Conservation (phyloP, 495 filamentous ascomycete species). For the Tricharina praecox region DNA sequence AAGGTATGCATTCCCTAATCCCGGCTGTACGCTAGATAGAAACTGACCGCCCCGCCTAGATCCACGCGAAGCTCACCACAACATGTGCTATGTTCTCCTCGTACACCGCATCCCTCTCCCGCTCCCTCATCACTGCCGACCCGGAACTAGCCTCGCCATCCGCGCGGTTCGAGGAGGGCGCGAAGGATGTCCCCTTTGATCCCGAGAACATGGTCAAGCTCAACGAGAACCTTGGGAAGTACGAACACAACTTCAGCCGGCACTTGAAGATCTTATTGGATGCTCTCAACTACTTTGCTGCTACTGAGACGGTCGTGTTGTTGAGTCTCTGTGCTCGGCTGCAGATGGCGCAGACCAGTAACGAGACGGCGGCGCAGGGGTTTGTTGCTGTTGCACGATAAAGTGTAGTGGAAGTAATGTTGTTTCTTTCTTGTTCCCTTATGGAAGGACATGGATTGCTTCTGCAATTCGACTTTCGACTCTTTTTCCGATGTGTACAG, state of each 20-base stretch:
- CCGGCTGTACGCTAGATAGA: background rate
- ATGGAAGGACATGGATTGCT: too few relatives aligned
- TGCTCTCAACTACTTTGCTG: slow-evolving; percentile 87
- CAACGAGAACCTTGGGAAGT: slow-evolving; percentile 66
- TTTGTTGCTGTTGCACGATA: too few relatives aligned
- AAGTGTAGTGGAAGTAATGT: too few relatives aligned
- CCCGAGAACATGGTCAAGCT: slow-evolving; percentile 57
- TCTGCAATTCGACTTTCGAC: too few relatives aligned
- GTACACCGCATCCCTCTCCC: slow-evolving; percentile 61
- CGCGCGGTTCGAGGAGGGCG: slow-evolving; percentile 28
- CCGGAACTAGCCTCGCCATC: slow-evolving; percentile 40
- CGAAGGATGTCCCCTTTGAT: slow-evolving; percentile 32
- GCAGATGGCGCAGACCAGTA: slow-evolving; percentile 46
- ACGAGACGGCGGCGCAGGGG: too few relatives aligned
- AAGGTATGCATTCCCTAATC: slow-evolving; percentile 42
- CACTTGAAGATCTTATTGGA: slow-evolving; percentile 86
- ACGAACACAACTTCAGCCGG: slow-evolving; percentile 78
- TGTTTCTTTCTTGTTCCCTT: too few relatives aligned
- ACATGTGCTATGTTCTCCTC: slow-evolving; percentile 84
- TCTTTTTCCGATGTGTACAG: too few relatives aligned
- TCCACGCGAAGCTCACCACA: slow-evolving; percentile 85
- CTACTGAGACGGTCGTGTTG: slow-evolving; percentile 89
- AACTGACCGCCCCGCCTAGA: slow-evolving; percentile 37
- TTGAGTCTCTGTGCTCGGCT: slow-evolving; percentile 66
- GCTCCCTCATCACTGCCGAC: slow-evolving; percentile 58